Evolutionary conservation across 805 yeast genomes (phyloP).

Genomic region (Saccharomycopsis javanensis): DNA sequence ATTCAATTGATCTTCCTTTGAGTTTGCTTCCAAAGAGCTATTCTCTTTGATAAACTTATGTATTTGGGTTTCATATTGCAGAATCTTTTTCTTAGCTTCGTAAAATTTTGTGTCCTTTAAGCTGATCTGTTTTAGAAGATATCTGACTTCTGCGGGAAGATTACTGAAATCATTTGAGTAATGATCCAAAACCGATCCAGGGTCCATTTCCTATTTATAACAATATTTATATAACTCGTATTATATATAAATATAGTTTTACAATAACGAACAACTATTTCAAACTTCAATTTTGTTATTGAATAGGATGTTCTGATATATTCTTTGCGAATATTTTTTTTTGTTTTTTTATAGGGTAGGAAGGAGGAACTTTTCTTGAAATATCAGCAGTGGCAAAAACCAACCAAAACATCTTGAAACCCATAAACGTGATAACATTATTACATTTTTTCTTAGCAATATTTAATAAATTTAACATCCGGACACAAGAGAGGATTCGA

Average conservation of each 20-base stretch:
- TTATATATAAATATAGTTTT: no score
- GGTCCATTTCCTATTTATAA: no score
- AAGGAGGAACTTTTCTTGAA: no score
- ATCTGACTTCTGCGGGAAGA: slow-evolving; percentile 78
- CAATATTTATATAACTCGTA: no score
- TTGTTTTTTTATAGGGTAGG: no score
- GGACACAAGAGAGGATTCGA: neutral
- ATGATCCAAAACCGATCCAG: slow-evolving; percentile 73
- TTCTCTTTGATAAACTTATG: slow-evolving; percentile 75
- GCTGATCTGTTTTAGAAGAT: slow-evolving; percentile 68
- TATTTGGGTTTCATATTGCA: slow-evolving; percentile 64
- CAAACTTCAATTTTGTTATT: no score
- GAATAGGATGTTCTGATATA: no score
- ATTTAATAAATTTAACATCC: no score
- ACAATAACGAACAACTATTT: no score
- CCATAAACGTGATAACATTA: neutral
- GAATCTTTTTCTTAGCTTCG: slow-evolving; percentile 57
- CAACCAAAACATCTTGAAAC: neutral
- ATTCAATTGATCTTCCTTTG: slow-evolving; percentile 64
- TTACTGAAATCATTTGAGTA: slow-evolving; percentile 68
- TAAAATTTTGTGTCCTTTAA: slow-evolving; percentile 55
- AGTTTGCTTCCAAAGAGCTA: slow-evolving; percentile 72
- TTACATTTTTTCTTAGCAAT: no score
- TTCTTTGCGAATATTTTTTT: no score
- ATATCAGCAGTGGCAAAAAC: neutral